These are phyloP conservation scores for Cajanus cajan DNA, from an alignment of 306 rosid genomes.

Conservation along the genomic window DNA sequence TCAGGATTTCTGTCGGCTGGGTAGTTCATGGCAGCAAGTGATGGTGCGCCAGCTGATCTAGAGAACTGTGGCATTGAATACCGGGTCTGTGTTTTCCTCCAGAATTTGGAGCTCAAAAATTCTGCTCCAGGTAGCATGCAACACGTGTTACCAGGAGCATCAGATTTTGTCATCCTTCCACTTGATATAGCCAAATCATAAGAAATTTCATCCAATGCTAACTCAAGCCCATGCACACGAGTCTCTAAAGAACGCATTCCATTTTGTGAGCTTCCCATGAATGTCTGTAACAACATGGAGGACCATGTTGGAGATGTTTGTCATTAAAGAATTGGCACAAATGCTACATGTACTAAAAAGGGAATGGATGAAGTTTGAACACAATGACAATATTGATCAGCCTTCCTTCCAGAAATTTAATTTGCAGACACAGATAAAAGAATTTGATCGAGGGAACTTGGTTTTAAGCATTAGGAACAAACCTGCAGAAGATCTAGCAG, in stretches of 20 bases:
- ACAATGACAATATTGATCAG: neutral
- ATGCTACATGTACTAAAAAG: conserved; percentile 9
- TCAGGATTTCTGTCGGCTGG: conserved; percentile 44
- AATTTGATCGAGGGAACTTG: neutral
- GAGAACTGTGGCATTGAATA: conserved; percentile 51
- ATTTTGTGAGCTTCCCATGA: conserved; percentile 90
- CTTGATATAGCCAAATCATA: conserved; percentile 85
- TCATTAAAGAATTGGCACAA: conserved; percentile 13
- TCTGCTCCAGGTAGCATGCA: conserved; percentile 81
- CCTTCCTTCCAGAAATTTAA: conserved; percentile 8
- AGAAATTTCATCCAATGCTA: conserved; percentile 89
- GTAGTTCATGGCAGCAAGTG: conserved; percentile 46
- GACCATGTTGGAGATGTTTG: conserved; percentile 27
- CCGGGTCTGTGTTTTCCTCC: conserved; percentile 74
- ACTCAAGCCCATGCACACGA: conserved; percentile 94
- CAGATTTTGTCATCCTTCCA: conserved; percentile 66
- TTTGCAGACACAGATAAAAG: neutral
- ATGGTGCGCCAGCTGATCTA: conserved; percentile 40
- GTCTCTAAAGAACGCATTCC: conserved; percentile 95
- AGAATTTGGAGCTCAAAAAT: conserved; percentile 76
- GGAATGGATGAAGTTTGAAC: neutral
- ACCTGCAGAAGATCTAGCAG: conserved; percentile 92
- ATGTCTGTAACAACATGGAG: conserved; percentile 50
- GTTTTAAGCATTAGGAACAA: conserved; percentile 39
- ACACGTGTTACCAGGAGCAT: conserved; percentile 51